Base-by-base conservation (phyloP, 2,329 filamentous ascomycete genomes). In the Fusarium redolens region DNA sequence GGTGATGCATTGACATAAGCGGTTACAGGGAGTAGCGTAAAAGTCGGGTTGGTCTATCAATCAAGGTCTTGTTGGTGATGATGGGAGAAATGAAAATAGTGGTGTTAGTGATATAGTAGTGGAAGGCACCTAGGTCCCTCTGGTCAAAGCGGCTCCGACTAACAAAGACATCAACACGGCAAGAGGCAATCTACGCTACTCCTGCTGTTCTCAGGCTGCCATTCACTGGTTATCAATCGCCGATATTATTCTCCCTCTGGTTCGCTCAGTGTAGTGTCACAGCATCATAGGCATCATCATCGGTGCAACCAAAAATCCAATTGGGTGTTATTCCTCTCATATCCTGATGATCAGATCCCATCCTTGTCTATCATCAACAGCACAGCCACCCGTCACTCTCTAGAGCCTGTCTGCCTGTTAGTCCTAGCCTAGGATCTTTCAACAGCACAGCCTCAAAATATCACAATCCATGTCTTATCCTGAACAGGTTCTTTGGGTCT, bases 401-500 rank as follows among this genome's bases (percentile, higher is more conserved):
- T 40, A 35, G 45, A 52, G 35, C 35, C 31, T 28, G 28, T 28
- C 28, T 7, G 28, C 28, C 25, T 6, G 37, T 51, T 56, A 57
- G 65, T 44, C 31, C 45, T 38, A 37, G 37, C 30, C 40, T 13
- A 58, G 52, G 30, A 43, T 70, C 61, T 48, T 67, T 37, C 37
- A 50, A 44, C 61, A 59, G 52, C 70, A 73, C 66, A 73, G 70
- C 70, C 70, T 71, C 70, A 67, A 57, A 37, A 12, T 33, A n/a
- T 30, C 48, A 18, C 43, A 31, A n/a, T 50, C 61, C 68, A 72
- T 72, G 54, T 56, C 64, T 63, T 63, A 63, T 57, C 56, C 64
- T 71, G 54, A 52, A 55, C 17, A 44, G 3, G 15, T 52, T 62
- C 47, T 44, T 38, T 55, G 63, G 41, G 20, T 55, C 38, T 44